These are phyloP conservation scores for Setomelanomma holmii DNA, from an alignment of 2,329 filamentous ascomycete genomes.

Conservation along the genomic window DNA sequence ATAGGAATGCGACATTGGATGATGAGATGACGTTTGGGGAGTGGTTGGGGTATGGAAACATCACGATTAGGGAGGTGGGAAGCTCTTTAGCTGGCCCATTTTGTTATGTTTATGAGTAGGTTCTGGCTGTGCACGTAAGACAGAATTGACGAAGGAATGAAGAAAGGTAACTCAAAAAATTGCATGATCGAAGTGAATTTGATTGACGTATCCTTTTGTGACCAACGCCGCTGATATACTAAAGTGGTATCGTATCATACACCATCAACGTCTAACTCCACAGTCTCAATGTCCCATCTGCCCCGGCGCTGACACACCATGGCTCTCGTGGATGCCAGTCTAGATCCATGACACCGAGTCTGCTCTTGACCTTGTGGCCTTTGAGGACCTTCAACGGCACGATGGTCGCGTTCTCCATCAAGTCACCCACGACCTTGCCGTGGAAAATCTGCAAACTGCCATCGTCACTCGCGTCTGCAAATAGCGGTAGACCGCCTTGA, in stretches of 20 bases:
- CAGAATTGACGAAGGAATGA: not conserved
- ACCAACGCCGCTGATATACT: slow-evolving; percentile 11
- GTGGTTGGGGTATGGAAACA: not conserved
- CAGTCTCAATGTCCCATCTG: slow-evolving; percentile 88
- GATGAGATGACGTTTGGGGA: not conserved
- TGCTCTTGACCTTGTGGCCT: slow-evolving; percentile 85
- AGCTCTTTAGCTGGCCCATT: not conserved
- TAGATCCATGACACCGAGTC: slow-evolving; percentile 89
- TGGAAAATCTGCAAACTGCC: slow-evolving; percentile 96
- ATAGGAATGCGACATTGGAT: not conserved
- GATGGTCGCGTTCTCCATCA: slow-evolving; percentile 96
- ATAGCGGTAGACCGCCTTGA: slow-evolving; percentile 77
- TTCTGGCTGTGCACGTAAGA: too few species aligned
- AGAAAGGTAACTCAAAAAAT: not conserved
- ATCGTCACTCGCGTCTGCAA: slow-evolving; percentile 94
- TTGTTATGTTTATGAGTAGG: not conserved
- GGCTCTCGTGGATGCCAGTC: slow-evolving; percentile 96
- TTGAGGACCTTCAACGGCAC: slow-evolving; percentile 93
- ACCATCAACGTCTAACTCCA: slow-evolving; percentile 64
- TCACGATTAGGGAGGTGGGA: not conserved
- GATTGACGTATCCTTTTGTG: not conserved
- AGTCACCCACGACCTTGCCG: slow-evolving; percentile 89
- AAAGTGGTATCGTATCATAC: slow-evolving; percentile 8
- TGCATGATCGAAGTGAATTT: not conserved
- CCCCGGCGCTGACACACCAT: slow-evolving; percentile 93